Evolutionary conservation across 805 yeast genomes (phyloP), one percentile per base, ranked within the genome.

Genomic region (Kuraishia piskuri): DNA sequence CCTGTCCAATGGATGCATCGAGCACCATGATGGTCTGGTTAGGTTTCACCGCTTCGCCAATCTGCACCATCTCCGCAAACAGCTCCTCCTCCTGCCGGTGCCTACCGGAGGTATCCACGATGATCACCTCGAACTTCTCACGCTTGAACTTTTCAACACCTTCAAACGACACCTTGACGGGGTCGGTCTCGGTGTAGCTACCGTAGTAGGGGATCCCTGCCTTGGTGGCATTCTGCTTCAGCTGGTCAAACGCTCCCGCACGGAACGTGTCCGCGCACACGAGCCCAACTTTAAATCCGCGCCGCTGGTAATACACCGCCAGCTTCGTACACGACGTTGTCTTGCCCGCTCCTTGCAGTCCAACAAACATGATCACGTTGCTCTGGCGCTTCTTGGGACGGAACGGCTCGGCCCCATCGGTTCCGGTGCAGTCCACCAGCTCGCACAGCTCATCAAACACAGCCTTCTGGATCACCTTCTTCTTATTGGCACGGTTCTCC

Each of bases 191-290:
- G 2, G 94, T 83, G 69, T 94, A 94, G 6, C 96, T 87, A 62
- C 99, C 99, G 68, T 83, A 92, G 70, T 82, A 92, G 48, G 99
- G 98, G 53, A 92, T 89, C 60, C 86, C 83, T 1, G 99, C 95
- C 73, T 90, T 89, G 53, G 92, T 90, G 22, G 99, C 98, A 69
- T 92, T 92, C 71, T 92, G 99, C 68, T 94, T 92, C 70, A 92
- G 79, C 76, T 92, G 99, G 71, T 92, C 99, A 74, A 92, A 92
- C 2, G 99, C 99, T 78, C 99, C 99, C 40, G 99, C 99, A 78
- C 99, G 84, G 77, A 92, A 94, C 26, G 99, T 94, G 75, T 94
- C 99, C 1, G 99, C 99, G 80, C 99, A 94, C 23, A 94, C 98
- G 65, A 94, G 75, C 52, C 98, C 98, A 49, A 90, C 96, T 67